Evolutionary conservation across 805 yeast genomes (phyloP).

Genomic region (Barnettozyma populi): DNA sequence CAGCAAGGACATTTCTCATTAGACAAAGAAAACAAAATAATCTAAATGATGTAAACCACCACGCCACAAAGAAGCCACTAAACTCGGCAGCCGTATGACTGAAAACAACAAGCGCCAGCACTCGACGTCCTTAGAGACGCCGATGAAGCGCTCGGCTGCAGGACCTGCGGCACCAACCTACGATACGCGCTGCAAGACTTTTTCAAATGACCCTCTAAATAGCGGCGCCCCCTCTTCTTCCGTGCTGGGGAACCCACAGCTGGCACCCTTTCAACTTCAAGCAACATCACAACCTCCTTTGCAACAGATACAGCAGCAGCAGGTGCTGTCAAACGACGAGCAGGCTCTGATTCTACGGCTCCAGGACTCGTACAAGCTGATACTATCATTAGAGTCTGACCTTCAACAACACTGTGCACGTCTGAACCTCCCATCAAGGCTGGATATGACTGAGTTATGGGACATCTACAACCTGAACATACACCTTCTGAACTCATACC

Average conservation of each 20-base stretch:
- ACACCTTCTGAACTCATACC: slow-evolving; percentile 61
- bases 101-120: slow-evolving; percentile 13
- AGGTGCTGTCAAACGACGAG: slow-evolving; percentile 45
- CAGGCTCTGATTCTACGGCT: slow-evolving; percentile 62
- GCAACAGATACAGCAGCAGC: slow-evolving; percentile 2
- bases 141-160: slow-evolving; percentile 9
- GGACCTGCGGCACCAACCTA: neutral
- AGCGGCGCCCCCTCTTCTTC: neutral
- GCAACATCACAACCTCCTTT: slow-evolving; percentile 5
- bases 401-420: slow-evolving; percentile 67
- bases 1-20: neutral
- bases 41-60: neutral
- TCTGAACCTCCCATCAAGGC: slow-evolving; percentile 48
- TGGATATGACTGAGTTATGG: slow-evolving; percentile 64
- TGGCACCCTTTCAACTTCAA: neutral
- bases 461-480: slow-evolving; percentile 62
- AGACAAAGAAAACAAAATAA: neutral
- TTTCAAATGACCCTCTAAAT: slow-evolving; percentile 3
- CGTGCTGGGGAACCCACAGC: neutral
- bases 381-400: slow-evolving; percentile 60
- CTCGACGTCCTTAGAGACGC: slow-evolving; percentile 9
- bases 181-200: slow-evolving; percentile 11
- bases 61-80: neutral
- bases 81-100: slow-evolving; percentile 1
- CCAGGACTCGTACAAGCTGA: slow-evolving; percentile 69